Base-by-base conservation (phyloP, 176 grass and related monocot species). In the Aechmea fasciata region DNA sequence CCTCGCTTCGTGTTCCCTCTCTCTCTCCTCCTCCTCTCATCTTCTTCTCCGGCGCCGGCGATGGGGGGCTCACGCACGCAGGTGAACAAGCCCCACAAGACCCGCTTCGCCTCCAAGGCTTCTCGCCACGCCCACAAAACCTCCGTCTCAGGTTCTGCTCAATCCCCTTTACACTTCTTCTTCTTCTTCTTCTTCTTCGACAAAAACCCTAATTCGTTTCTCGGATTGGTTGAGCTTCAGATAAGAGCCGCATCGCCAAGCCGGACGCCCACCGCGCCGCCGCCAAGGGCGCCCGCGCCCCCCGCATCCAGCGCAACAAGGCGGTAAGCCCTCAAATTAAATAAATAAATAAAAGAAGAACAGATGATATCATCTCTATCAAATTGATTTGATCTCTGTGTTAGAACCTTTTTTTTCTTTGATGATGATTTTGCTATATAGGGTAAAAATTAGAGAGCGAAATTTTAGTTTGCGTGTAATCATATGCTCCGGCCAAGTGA, bases 51-150 rank as follows among this genome's bases (percentile, higher is more conserved):
- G 33, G 33, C 33, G 33, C 33, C 33, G 33, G 33, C 25, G 33
- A 96, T 96, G 93, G 93, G 70, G 18, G 79, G 83, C 26, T 65
- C 76, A 13, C 83, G 86, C 3, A 54, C 93, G 17, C 93, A 96
- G 89, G 83, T 92, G 23, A 96, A 96, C 77, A 96, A 96, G 82
- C 13, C 85, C 66, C 93, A 96, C 83, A 96, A 96, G 81, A 90
- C 18, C 3, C 93, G 93, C 28, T 96, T 83, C 73, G 83, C 89
- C 19, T 90, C 93, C 65, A 96, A 96, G 81, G 65, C 89, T 9
- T 96, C 93, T 51, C 89, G 93, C 73, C 83, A 92, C 48, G 69
- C 79, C 49, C 93, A 96, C 65, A 83, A 85, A 57, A 87, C 81
- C 6, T 85, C 79, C 63, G 65, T 15, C 24, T 15, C 57, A 52